Conservation (phyloP, 352 stramenopile genomes). For the Globisporangium viniferum region DNA sequence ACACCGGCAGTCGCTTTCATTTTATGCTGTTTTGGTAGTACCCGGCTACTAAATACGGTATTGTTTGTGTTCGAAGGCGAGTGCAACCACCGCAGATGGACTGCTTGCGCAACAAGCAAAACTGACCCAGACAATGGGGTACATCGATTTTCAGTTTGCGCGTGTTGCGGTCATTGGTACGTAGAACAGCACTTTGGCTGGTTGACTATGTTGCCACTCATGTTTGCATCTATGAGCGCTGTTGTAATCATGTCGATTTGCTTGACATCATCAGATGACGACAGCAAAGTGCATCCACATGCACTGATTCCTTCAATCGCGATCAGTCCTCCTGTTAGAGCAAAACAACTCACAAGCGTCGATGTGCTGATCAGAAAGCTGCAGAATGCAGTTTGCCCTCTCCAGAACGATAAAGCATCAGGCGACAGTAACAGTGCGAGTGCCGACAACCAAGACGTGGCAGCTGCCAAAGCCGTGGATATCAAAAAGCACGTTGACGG, state of each 20-base stretch:
- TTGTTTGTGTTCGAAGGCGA: constrained; percentile 20
- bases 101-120: constrained; percentile 49
- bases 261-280: constrained; percentile 4
- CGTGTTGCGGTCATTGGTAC: constrained; percentile 24
- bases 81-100: constrained; percentile 42
- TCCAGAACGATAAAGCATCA: background rate
- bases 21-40: background rate
- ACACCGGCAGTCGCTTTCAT: background rate
- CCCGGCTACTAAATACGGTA: background rate
- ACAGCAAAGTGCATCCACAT: background rate
- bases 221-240: background rate
- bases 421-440: background rate
- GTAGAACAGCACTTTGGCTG: background rate
- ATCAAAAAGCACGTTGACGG: constrained; percentile 35
- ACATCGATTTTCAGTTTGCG: constrained; percentile 40
- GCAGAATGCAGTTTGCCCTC: constrained; percentile 24
- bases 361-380: constrained; percentile 33
- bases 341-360: constrained; percentile 14
- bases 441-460: constrained; percentile 1
- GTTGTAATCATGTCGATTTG: background rate
- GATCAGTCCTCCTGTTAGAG: background rate
- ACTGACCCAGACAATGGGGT: constrained; percentile 34
- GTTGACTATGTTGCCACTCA: background rate
- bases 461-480: constrained; percentile 20
- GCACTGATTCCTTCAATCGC: background rate